Percentiles rank a stretch among this genome's conserved stretches.
These are phyloP conservation scores for Podospora bellae-mahoneyi DNA, from an alignment of 495 filamentous ascomycete genomes.

Conservation along the genomic window DNA sequence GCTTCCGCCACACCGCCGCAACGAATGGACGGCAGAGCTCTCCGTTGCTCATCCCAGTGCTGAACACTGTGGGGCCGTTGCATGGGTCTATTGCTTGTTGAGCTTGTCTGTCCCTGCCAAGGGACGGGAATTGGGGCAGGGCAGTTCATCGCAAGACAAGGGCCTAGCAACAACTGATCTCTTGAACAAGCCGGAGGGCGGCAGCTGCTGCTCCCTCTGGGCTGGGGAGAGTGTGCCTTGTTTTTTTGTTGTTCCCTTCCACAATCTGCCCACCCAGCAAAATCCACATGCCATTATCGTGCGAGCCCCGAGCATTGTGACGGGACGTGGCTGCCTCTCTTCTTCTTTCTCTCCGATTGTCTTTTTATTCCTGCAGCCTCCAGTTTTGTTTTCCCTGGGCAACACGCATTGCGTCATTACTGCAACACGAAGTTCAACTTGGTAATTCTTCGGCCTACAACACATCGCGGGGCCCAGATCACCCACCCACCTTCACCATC, in stretches of 20 bases:
- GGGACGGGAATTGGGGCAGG: neutral
- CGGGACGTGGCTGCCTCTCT: slow-evolving; percentile 1
- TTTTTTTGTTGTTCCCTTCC: neutral
- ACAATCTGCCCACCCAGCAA: neutral
- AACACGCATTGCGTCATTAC: neutral
- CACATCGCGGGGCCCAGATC: neutral
- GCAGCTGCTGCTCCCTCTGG: neutral
- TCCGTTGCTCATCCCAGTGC: no score
- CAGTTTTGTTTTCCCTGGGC: neutral
- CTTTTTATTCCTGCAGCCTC: slow-evolving; percentile 5
- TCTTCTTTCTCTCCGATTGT: neutral
- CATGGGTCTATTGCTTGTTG: neutral
- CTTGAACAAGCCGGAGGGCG: neutral
- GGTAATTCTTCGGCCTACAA: neutral
- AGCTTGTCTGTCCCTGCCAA: neutral
- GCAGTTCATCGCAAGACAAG: neutral
- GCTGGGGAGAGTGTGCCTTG: neutral
- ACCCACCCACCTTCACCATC: neutral
- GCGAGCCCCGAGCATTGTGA: neutral
- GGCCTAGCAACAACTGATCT: neutral
- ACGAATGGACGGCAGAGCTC: neutral
- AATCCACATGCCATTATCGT: neutral
- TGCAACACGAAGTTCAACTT: neutral
- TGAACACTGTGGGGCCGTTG: neutral
- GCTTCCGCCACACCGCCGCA: no score